phyloP scores from a whole-genome alignment of 2,329 filamentous ascomycete species.

The Atkinsonella texensis region DNA sequence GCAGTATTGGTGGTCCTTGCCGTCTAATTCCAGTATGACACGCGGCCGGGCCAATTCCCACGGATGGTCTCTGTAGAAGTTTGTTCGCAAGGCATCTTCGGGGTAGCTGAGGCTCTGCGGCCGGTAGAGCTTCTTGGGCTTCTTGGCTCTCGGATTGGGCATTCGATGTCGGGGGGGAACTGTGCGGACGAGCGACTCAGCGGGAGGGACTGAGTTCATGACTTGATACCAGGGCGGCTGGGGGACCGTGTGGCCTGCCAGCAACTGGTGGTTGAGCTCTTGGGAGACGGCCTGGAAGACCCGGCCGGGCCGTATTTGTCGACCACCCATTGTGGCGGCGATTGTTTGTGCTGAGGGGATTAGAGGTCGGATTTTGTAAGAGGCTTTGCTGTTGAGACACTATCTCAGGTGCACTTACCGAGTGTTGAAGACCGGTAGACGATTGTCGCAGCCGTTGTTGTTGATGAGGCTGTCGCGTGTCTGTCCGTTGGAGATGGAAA shows the following conservation, averaged over 20 bases:
- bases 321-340: constrained; percentile 23
- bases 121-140: constrained; percentile 64
- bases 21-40: constrained; percentile 73
- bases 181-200: constrained; percentile 44
- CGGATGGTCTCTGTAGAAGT: constrained; percentile 88
- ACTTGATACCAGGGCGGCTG: constrained; percentile 38
- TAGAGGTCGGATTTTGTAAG: too few species aligned
- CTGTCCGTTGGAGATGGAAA: constrained; percentile 5
- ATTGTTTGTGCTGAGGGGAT: too few species aligned
- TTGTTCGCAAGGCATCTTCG: constrained; percentile 68
- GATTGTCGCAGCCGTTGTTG: not conserved
- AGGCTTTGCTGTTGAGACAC: too few species aligned
- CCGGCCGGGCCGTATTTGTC: constrained; percentile 33
- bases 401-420: not conserved
- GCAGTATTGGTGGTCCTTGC: constrained; percentile 62
- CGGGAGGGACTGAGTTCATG: constrained; percentile 41
- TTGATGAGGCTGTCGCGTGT: constrained; percentile 3
- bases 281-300: constrained; percentile 34
- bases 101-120: constrained; percentile 68
- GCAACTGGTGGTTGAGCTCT: constrained; percentile 30
- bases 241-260: constrained; percentile 20
- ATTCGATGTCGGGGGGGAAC: constrained; percentile 34
- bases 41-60: constrained; percentile 91
- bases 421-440: not conserved
- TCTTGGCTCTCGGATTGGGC: constrained; percentile 30